Conservation (phyloP, 768 basidiomycete species). For the Mycena belliarum region DNA sequence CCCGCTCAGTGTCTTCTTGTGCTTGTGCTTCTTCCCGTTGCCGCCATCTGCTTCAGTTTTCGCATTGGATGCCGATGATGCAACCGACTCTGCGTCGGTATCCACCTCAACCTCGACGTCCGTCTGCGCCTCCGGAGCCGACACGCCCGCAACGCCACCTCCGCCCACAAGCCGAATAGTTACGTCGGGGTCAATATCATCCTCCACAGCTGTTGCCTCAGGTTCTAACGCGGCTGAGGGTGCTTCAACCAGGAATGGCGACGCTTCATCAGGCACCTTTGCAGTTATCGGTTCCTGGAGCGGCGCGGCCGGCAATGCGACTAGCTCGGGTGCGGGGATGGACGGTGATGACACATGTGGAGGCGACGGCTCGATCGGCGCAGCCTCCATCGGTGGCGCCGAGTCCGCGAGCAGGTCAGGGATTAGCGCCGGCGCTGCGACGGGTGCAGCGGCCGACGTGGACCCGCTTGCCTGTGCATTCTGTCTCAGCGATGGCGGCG, state of each 20-base stretch:
- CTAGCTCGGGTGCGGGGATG: constrained; percentile 2
- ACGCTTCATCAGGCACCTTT: too few relatives aligned
- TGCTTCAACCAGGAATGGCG: not conserved
- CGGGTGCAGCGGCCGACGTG: constrained; percentile 16
- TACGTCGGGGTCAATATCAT: constrained; percentile 32
- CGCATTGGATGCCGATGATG: constrained; percentile 27
- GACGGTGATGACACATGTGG: constrained; percentile 8
- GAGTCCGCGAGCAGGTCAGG: constrained; percentile 54
- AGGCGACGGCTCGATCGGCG: constrained; percentile 38
- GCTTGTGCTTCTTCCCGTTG: constrained; percentile 33
- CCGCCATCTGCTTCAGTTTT: too few relatives aligned
- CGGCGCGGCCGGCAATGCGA: too few relatives aligned
- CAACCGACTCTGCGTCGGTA: constrained; percentile 40
- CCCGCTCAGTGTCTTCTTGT: constrained; percentile 59
- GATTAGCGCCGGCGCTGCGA: constrained; percentile 28
- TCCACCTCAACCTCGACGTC: constrained; percentile 34
- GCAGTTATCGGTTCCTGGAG: too few relatives aligned
- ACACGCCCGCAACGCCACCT: constrained; percentile 45
- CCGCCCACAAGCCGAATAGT: constrained; percentile 65
- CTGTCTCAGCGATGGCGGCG: constrained; percentile 13
- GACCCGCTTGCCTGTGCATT: constrained; percentile 10
- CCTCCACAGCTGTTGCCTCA: constrained; percentile 15
- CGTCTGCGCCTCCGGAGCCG: constrained; percentile 28
- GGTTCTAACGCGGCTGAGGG: constrained; percentile 1
- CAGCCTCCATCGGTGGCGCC: constrained; percentile 35